These are phyloP conservation scores for Calocybe cyanea DNA, from an alignment of 768 basidiomycete species.

Conservation along the genomic window DNA sequence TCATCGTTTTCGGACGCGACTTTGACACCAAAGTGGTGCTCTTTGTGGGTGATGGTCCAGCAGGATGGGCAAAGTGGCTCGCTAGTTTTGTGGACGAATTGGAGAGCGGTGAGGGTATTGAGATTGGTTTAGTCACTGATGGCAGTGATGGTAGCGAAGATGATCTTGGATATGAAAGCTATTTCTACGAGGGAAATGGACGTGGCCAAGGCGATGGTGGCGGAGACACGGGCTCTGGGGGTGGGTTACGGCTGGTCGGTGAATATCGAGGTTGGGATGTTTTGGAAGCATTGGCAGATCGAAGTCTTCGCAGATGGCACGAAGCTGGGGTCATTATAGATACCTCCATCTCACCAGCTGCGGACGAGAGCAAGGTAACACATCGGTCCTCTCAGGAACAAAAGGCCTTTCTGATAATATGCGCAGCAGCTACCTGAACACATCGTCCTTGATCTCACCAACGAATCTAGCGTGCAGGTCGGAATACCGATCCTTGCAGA, in stretches of 20 bases:
- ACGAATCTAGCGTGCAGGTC: constrained; percentile 49
- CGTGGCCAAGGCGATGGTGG: constrained; percentile 77
- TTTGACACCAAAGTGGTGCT: constrained; percentile 98
- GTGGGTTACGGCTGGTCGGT: constrained; percentile 72
- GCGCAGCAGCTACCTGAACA: constrained; percentile 37
- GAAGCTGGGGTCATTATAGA: constrained; percentile 70
- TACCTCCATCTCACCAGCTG: constrained; percentile 31
- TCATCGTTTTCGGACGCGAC: constrained; percentile 97
- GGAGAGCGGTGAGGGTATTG: constrained; percentile 86
- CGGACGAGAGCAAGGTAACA: constrained; percentile 50
- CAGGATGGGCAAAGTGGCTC: constrained; percentile 95
- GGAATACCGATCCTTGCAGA: constrained; percentile 60
- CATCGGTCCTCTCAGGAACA: constrained; percentile 15
- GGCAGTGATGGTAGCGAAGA: constrained; percentile 75
- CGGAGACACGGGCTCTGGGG: constrained; percentile 65
- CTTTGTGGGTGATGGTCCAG: constrained; percentile 85
- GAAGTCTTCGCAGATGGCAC: constrained; percentile 83
- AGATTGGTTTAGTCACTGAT: constrained; percentile 60
- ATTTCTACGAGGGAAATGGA: constrained; percentile 79
- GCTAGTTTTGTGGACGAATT: constrained; percentile 89
- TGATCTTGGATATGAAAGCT: constrained; percentile 80
- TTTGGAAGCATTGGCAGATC: constrained; percentile 91
- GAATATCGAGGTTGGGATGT: constrained; percentile 93
- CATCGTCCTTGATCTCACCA: constrained; percentile 34
- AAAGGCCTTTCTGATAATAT: background rate